Conservation (phyloP, 140 eudicot species). For the Anethum foeniculum region DNA sequence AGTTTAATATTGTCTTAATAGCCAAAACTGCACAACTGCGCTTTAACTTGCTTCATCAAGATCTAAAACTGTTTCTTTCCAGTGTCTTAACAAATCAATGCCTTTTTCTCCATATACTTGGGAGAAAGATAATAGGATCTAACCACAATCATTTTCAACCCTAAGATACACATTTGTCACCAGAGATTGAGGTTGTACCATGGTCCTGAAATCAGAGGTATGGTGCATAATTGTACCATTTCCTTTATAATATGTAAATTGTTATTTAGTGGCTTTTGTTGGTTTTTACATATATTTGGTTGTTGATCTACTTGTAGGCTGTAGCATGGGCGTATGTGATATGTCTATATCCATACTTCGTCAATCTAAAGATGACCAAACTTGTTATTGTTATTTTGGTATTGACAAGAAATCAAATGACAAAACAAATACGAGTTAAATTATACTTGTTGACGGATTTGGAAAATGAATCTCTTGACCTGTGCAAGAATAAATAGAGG, state of each 20-base stretch:
- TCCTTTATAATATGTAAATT: neutral
- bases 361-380: neutral
- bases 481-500: too few species aligned
- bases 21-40: neutral
- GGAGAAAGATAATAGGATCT: neutral
- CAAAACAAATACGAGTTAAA: too few species aligned
- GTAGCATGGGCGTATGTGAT: neutral
- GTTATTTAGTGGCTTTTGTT: neutral
- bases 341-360: neutral
- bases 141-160: neutral
- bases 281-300: neutral
- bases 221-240: slow-evolving; percentile 22
- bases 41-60: neutral
- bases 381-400: too few species aligned
- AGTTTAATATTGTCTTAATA: slow-evolving; percentile 64
- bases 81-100: slow-evolving; percentile 6
- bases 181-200: neutral
- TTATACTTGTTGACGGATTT: too few species aligned
- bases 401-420: too few species aligned
- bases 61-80: neutral
- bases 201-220: neutral
- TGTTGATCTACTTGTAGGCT: neutral
- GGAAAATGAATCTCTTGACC: too few species aligned
- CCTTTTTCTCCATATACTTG: neutral
- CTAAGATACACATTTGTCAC: neutral